phyloP scores from a whole-genome alignment of 176 grass and related monocot genomes.

The Eragrostis curvula region DNA sequence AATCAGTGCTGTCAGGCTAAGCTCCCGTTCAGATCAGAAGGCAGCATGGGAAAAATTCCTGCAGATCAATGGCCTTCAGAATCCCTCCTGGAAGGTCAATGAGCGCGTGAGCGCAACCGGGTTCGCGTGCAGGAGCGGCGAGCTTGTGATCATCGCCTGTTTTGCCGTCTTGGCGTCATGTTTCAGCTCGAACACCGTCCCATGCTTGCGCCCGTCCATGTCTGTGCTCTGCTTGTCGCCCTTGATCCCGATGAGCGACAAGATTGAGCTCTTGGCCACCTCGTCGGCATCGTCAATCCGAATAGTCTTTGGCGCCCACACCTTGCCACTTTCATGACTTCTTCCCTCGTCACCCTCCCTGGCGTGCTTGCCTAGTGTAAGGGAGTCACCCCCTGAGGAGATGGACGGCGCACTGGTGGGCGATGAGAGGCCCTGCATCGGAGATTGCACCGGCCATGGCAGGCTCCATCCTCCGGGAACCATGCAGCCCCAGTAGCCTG shows the following conservation, averaged over 20 bases:
- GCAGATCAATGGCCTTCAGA: conserved; percentile 40
- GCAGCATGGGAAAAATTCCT: conserved; percentile 4
- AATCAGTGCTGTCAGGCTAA: conserved; percentile 41
- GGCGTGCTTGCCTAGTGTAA: conserved; percentile 65
- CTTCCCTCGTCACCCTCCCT: conserved; percentile 51
- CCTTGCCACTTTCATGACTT: conserved; percentile 40
- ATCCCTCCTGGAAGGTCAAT: conserved; percentile 71
- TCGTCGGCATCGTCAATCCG: conserved; percentile 74
- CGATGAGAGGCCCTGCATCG: conserved; percentile 4
- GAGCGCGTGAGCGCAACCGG: conserved; percentile 71
- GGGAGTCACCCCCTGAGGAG: conserved; percentile 13
- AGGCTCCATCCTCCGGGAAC: conserved; percentile 57
- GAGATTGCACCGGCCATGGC: conserved; percentile 50
- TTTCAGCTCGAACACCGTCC: conserved; percentile 58
- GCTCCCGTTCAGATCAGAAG: conserved; percentile 4
- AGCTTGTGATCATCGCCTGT: conserved; percentile 22
- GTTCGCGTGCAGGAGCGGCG: conserved; percentile 58
- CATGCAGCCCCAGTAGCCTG: conserved; percentile 69
- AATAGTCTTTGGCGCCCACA: conserved; percentile 67
- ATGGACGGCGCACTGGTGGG: conserved; percentile 28
- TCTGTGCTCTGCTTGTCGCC: conserved; percentile 18
- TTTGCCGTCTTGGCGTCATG: conserved; percentile 26
- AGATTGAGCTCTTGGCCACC: conserved; percentile 72
- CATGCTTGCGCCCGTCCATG: conserved; percentile 21
- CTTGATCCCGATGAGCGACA: conserved; percentile 50